Evolutionary conservation across 148 eudicot species (phyloP).

Genomic region (Cornus florida): DNA sequence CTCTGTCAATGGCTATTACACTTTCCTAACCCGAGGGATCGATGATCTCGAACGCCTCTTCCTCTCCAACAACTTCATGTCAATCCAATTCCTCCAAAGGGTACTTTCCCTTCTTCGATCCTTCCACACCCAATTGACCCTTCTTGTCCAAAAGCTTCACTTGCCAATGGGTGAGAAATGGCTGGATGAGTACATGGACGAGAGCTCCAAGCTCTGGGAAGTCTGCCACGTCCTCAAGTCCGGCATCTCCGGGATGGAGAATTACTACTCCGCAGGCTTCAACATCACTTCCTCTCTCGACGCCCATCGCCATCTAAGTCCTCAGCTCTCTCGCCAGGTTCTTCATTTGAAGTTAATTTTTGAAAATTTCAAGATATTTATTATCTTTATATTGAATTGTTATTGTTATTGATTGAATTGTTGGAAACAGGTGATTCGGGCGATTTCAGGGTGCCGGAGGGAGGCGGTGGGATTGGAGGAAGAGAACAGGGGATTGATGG

Average conservation of each 20-base stretch:
- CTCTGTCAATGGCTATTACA: slow-evolving; percentile 70
- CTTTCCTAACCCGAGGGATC: slow-evolving; percentile 61
- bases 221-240: slow-evolving; percentile 61
- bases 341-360: too few relatives aligned
- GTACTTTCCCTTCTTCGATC: slow-evolving; percentile 58
- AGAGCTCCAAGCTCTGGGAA: slow-evolving; percentile 74
- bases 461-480: slow-evolving; percentile 64
- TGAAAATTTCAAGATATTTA: too few relatives aligned
- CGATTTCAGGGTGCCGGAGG: slow-evolving; percentile 51
- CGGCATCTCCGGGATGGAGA: slow-evolving; percentile 53
- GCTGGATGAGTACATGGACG: slow-evolving; percentile 84
- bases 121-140: slow-evolving; percentile 55
- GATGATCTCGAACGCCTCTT: slow-evolving; percentile 65
- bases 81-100: slow-evolving; percentile 62
- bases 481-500: slow-evolving; percentile 61
- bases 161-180: slow-evolving; percentile 70
- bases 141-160: slow-evolving; percentile 63
- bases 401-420: neutral
- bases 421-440: slow-evolving; percentile 46
- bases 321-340: slow-evolving; percentile 63
- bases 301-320: slow-evolving; percentile 37
- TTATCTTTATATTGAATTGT: neutral
- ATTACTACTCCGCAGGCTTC: slow-evolving; percentile 51
- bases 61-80: slow-evolving; percentile 63
- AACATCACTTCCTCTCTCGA: slow-evolving; percentile 53